A percentile compares a stretch with the other conserved stretches of the same genome.
phyloP scores from a whole-genome alignment of 345 rosid species.

The Balakata baccata region DNA sequence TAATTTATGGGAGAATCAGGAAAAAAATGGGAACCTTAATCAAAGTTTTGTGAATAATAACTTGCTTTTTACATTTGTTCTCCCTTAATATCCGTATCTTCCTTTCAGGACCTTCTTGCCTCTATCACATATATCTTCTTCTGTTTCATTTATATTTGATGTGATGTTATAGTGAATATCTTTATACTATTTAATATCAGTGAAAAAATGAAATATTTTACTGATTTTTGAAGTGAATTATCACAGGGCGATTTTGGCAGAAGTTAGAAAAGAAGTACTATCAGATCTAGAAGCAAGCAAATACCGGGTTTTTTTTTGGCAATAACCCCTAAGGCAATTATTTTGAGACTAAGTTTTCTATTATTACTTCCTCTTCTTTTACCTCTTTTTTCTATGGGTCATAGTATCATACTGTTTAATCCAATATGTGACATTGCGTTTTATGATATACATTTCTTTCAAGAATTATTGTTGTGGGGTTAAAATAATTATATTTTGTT shows the following conservation, averaged over 20 bases:
- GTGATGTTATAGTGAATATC: neutral
- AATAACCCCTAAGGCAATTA: neutral
- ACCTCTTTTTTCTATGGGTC: neutral
- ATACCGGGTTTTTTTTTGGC: constrained; percentile 50
- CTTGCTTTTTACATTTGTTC: neutral
- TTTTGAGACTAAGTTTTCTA: neutral
- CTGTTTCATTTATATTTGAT: constrained; percentile 2
- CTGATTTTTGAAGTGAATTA: constrained; percentile 19
- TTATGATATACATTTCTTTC: neutral
- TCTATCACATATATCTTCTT: neutral
- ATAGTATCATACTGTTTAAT: neutral
- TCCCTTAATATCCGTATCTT: neutral
- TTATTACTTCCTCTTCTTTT: neutral
- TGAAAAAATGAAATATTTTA: neutral
- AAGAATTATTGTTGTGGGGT: neutral
- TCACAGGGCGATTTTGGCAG: constrained; percentile 54
- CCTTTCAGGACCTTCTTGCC: neutral
- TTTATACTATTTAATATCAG: neutral
- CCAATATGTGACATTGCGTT: neutral
- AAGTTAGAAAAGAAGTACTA: constrained; percentile 48
- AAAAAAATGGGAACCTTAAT: neutral
- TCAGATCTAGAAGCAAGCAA: constrained; percentile 56
- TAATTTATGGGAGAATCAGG: too few species aligned
- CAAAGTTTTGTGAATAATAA: neutral
- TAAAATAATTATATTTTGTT: neutral